phyloP scores from a whole-genome alignment of 345 rosid genomes.

The Moricandia arvensis region DNA sequence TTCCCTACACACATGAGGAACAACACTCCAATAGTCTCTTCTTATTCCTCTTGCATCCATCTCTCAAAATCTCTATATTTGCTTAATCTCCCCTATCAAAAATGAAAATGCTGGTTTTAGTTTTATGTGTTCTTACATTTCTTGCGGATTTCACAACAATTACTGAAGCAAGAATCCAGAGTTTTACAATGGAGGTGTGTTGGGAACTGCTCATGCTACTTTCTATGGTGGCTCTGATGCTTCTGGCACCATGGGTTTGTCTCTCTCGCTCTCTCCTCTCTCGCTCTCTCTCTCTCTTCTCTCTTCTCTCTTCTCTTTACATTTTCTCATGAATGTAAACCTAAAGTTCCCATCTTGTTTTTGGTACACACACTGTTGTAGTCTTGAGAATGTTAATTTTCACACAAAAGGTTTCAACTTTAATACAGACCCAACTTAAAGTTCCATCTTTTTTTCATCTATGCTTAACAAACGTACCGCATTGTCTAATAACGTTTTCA shows the following conservation, averaged over 20 bases:
- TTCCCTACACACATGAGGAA: conserved; percentile 32
- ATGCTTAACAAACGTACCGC: neutral
- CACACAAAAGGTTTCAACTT: neutral
- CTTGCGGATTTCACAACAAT: conserved; percentile 16
- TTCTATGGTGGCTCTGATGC: conserved; percentile 90
- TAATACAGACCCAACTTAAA: neutral
- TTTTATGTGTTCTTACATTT: conserved; percentile 24
- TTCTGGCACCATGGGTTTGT: conserved; percentile 84
- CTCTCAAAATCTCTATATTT: neutral
- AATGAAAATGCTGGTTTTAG: conserved; percentile 33
- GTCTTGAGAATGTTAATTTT: neutral
- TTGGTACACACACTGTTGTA: conserved; percentile 13
- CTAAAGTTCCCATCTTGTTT: neutral
- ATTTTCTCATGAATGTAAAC: neutral
- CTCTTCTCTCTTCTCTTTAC: neutral
- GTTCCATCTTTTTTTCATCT: neutral
- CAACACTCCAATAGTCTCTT: conserved; percentile 18
- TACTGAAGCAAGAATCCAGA: conserved; percentile 69
- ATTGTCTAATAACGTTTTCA: conserved; percentile 6
- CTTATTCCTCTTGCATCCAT: neutral
- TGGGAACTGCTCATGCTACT: conserved; percentile 89
- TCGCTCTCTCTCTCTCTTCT: too few species aligned
- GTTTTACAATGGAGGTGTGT: conserved; percentile 56
- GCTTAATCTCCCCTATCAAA: neutral
- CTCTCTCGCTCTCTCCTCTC: neutral